Evolutionary conservation across 2,329 filamentous ascomycete genomes (phyloP), one percentile per base, ranked within the genome.

Genomic region (Aspergillus tamarii): DNA sequence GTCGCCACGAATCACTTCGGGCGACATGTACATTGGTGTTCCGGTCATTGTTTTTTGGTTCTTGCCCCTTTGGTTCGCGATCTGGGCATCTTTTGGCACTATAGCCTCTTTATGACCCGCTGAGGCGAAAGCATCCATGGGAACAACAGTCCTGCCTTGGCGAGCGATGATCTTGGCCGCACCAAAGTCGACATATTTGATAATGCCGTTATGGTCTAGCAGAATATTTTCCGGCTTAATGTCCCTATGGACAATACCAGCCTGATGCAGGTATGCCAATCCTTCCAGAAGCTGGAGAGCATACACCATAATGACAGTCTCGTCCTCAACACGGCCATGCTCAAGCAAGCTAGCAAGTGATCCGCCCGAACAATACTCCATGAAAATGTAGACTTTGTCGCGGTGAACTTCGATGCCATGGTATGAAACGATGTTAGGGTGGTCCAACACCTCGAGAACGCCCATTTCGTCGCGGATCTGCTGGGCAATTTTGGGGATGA

Each of bases 1-100:
- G 68, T 94, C 90, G 62, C 95, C 95, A 73, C 94, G 96, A 82
- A 99, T 98, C 46, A 97, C 93, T 82, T 99, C 95, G 6, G 95
- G 95, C 8, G 95, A 98, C 95, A 99, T 99, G 84, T 99, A 99
- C 95, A 99, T 99, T 3, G 95, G 95, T 12, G 95, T 99, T 70
- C 95, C 95, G 23, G 94, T 97, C 89, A 98, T 97, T 41, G 92
- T 95, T 75, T 93, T 91, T 78, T 96, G 94, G 56, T 90, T 86
- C 59, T 79, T 80, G 60, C 77, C 69, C 21, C 69, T 74, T 39
- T 76, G 72, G 50, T 74, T 74, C 11, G 70, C 69, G 23, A 69
- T 60, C 45, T 73, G 72, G 7, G 66, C 45, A 28, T 78, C 76
- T 59, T 77, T 77, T n/a, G 69, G 70, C 34, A 69, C 59, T 9